Evolutionary conservation across 495 filamentous ascomycete species (phyloP).

Genomic region (Podospora australis): DNA sequence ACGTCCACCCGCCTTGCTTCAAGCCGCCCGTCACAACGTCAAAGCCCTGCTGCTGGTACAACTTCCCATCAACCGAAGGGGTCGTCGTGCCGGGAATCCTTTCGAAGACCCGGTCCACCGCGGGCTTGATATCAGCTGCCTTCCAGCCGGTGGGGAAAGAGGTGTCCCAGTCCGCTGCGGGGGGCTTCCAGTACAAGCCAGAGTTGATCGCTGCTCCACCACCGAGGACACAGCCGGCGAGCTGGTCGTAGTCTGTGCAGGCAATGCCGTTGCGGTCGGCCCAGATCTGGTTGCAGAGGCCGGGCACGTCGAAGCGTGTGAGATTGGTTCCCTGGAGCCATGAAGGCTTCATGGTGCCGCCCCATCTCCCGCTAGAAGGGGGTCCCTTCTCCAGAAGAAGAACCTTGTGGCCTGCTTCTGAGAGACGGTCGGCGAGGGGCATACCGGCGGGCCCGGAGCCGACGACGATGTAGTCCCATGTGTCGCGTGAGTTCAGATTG

Average conservation of each 20-base stretch:
- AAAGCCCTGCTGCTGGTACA: constrained; percentile 60
- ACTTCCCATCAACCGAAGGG: constrained; percentile 57
- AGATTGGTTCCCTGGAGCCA: constrained; percentile 58
- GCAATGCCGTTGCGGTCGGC: constrained; percentile 49
- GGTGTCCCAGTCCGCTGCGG: constrained; percentile 56
- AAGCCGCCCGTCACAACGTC: constrained; percentile 51
- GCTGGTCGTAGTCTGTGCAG: constrained; percentile 60
- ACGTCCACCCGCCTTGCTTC: constrained; percentile 50
- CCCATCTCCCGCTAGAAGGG: constrained; percentile 49
- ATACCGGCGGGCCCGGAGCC: constrained; percentile 58
- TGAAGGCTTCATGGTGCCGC: constrained; percentile 48
- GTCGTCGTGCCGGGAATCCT: constrained; percentile 60
- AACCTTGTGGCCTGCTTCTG: constrained; percentile 52
- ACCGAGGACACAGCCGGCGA: constrained; percentile 67
- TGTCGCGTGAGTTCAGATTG: constrained; percentile 31
- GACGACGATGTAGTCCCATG: constrained; percentile 60
- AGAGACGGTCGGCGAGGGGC: constrained; percentile 54
- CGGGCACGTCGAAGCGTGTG: constrained; percentile 68
- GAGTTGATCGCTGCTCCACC: constrained; percentile 67
- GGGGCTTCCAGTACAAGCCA: constrained; percentile 44
- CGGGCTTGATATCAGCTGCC: constrained; percentile 49
- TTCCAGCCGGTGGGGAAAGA: constrained; percentile 68
- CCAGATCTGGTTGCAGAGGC: constrained; percentile 61
- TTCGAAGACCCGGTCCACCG: constrained; percentile 53
- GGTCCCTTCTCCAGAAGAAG: constrained; percentile 58